phyloP scores from a whole-genome alignment of 352 stramenopile species.

The Phytophthora chlamydospora region DNA sequence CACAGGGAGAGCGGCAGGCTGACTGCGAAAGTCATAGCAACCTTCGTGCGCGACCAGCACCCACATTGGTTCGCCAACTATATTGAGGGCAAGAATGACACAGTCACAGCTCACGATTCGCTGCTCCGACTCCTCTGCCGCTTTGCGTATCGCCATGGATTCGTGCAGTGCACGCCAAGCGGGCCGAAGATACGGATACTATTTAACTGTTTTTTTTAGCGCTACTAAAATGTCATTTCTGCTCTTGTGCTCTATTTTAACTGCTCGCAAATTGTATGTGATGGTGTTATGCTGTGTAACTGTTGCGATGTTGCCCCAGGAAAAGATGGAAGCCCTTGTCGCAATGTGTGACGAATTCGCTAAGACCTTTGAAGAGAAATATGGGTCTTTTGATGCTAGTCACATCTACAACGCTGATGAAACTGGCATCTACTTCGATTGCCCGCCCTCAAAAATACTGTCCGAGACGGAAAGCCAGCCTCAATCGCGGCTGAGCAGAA shows the following conservation, averaged over 20 bases:
- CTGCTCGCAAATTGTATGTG: too few relatives aligned
- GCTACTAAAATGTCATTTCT: constrained; percentile 4
- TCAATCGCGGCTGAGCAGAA: constrained; percentile 12
- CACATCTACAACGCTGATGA: not conserved
- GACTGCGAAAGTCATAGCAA: too few relatives aligned
- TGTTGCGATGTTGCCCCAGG: not conserved
- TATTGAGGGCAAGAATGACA: too few relatives aligned
- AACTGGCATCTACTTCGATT: too few relatives aligned
- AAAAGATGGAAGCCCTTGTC: too few relatives aligned
- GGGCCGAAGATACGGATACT: not conserved
- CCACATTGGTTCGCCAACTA: too few relatives aligned
- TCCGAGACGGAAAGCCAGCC: too few relatives aligned
- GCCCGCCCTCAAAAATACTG: too few relatives aligned
- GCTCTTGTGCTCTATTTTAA: too few relatives aligned
- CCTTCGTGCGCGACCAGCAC: too few relatives aligned
- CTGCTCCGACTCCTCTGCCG: constrained; percentile 2
- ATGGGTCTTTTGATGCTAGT: constrained; percentile 3
- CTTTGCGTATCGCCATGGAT: constrained; percentile 11
- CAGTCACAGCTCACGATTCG: too few relatives aligned
- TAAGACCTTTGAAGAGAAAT: not conserved
- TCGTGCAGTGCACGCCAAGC: constrained; percentile 3
- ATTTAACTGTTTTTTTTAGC: not conserved
- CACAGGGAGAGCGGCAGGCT: too few relatives aligned
- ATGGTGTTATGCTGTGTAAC: not conserved
- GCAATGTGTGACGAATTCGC: constrained; percentile 6